Base-by-base conservation (phyloP, 1,139 yeast genomes). In the Yamadazyma spencermartinsiae region DNA sequence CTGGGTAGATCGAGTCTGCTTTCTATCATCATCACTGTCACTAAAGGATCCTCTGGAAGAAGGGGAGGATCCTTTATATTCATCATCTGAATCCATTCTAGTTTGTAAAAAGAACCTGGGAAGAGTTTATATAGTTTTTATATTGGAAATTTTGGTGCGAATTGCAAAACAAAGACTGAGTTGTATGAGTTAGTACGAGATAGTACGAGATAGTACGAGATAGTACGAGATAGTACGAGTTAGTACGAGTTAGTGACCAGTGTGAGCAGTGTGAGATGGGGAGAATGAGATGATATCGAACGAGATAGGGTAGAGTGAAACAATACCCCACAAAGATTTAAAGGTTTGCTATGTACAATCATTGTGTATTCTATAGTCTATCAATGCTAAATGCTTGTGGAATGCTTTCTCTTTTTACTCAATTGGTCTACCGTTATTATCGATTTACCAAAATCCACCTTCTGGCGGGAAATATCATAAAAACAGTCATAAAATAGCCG, bases 21-120 rank as follows among this genome's bases (percentile, higher is more conserved):
- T 36, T 9, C 38, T 40, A n/a, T 38, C 45, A 3, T 42, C 43
- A 18, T 46, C 50, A 34, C 39, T 30, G 25, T 43, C 47, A 36
- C 44, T 45, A 33, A 45, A 39, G 13, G 48, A 43, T 10, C 42
- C 46, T 33, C 44, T 36, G 7, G 46, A 42, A 2, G 49, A 43
- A 4, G 46, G 45, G 11, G 42, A 36, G 3, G 49, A 45, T 18
- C 48, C 48, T 36, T 41, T 43, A 46, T 64, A 68, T 41, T 68
- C 73, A 40, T 66, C 73, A 43, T 68, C 74, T 14, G 73, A 65
- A 37, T 44, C 48, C 46, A 44, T 44, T 13, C 16, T 19, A n/a
- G n/a, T n/a, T n/a, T n/a, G n/a, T n/a, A n/a, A n/a, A 8, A 15
- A 27, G 18, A 27, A n/a, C 11, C 14, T n/a, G 7, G 8, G 30